These are phyloP conservation scores for Hordeum marinum DNA, from an alignment of 176 grass and related monocot genomes.

Conservation along the genomic window DNA sequence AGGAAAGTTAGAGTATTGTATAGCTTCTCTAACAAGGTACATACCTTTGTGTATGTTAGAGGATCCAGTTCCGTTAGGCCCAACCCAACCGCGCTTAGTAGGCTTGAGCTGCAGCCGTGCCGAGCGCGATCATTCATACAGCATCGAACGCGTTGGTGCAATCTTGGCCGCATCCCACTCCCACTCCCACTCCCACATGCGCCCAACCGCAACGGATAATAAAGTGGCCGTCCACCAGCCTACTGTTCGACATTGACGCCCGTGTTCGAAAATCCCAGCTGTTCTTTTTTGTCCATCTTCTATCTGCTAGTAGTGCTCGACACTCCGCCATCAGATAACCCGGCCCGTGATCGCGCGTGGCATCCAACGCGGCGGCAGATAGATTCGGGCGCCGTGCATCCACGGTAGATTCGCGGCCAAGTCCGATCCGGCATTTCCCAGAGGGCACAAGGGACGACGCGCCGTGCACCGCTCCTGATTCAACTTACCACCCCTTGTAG, in stretches of 20 bases:
- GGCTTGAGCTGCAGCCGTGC: background rate
- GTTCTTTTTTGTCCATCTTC: slow-evolving; percentile 22
- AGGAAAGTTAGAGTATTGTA: no score
- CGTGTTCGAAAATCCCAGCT: slow-evolving; percentile 35
- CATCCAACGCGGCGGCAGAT: background rate
- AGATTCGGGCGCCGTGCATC: background rate
- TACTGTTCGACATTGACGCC: slow-evolving; percentile 26
- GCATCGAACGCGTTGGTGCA: background rate
- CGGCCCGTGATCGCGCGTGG: background rate
- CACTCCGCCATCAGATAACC: background rate
- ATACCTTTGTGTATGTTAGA: no score
- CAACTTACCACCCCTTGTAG: no score
- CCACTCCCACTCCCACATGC: no score
- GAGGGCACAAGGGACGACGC: background rate
- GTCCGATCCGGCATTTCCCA: background rate
- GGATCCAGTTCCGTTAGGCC: no score
- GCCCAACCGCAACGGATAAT: background rate
- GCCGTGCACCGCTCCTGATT: background rate
- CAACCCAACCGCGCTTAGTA: no score
- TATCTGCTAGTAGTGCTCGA: background rate
- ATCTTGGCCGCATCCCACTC: slow-evolving; percentile 33
- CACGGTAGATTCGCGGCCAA: background rate
- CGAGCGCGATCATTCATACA: background rate
- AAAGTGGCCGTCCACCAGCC: slow-evolving; percentile 31
- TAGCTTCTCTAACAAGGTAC: no score